Conservation (phyloP, 2,329 filamentous ascomycete species). For the Penicillium brevicompactum region DNA sequence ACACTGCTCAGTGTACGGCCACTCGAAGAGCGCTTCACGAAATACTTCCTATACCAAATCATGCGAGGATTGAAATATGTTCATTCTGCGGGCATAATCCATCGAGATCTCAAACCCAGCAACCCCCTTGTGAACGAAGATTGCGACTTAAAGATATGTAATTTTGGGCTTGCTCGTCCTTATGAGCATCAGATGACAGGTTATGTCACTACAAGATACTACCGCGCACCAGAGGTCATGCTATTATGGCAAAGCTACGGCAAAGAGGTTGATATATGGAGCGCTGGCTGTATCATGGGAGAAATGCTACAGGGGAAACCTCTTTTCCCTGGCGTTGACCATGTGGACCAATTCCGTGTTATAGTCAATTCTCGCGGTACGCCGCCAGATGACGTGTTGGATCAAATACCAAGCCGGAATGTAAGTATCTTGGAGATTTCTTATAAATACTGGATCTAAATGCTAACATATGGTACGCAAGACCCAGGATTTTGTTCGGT, state of each 20-base stretch:
- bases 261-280: constrained; percentile 98
- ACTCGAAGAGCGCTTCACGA: constrained; percentile 97
- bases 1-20: constrained; percentile 88
- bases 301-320: constrained; percentile 99
- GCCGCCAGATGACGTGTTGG: too few relatives aligned
- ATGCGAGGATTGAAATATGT: constrained; percentile 97
- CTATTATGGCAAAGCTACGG: constrained; percentile 99
- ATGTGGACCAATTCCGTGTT: constrained; percentile 98
- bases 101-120: too few relatives aligned
- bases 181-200: constrained; percentile 99
- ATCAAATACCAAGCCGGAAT: too few relatives aligned
- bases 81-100: constrained; percentile 92
- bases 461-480: too few relatives aligned
- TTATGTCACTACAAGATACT: constrained; percentile 97
- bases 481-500: too few relatives aligned
- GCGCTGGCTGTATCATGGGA: constrained; percentile 95
- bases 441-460: too few relatives aligned
- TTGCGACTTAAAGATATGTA: constrained; percentile 98
- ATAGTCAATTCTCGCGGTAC: too few relatives aligned
- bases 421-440: too few relatives aligned
- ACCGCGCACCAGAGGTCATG: constrained; percentile 98
- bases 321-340: constrained; percentile 94
- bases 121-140: constrained; percentile 99
- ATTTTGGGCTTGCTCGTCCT: constrained; percentile 94
- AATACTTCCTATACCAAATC: constrained; percentile 99